These are phyloP conservation scores for Triticum monococcum DNA, from an alignment of 176 grass and related monocot genomes.

Conservation along the genomic window DNA sequence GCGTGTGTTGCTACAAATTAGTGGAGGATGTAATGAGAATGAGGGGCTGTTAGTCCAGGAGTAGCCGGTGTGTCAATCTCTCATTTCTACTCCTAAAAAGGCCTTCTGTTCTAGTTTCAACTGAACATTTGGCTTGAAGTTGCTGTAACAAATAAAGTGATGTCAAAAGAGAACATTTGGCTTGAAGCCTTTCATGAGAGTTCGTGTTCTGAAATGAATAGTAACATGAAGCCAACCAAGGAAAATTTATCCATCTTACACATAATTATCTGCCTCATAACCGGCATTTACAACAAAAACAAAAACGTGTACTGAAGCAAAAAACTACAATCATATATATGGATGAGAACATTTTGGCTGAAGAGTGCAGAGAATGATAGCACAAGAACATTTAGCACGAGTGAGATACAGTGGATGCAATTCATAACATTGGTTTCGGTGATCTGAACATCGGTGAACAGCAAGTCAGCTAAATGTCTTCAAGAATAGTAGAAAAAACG, in stretches of 20 bases:
- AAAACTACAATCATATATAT: background rate
- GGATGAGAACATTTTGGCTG: slow-evolving; percentile 36
- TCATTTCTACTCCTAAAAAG: too few relatives aligned
- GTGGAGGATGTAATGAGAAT: background rate
- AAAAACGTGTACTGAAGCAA: background rate
- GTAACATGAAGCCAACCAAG: background rate
- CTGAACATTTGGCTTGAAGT: too few relatives aligned
- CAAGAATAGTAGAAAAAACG: background rate
- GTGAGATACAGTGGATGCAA: slow-evolving; percentile 20
- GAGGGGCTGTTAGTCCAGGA: background rate
- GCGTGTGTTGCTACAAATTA: background rate
- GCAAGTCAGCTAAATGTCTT: background rate
- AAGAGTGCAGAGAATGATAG: slow-evolving; percentile 27
- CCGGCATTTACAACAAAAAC: too few relatives aligned
- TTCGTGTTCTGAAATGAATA: background rate
- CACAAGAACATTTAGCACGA: background rate
- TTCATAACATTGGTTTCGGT: slow-evolving; percentile 69
- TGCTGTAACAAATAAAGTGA: too few relatives aligned
- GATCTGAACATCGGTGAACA: slow-evolving; percentile 54
- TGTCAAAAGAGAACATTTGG: too few relatives aligned
- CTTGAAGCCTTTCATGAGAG: background rate
- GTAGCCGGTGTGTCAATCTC: background rate
- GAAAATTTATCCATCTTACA: background rate
- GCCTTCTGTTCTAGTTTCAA: too few relatives aligned
- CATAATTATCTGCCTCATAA: background rate